Conservation (phyloP, 2,329 filamentous ascomycete genomes). For the Bipolaris gigantea region DNA sequence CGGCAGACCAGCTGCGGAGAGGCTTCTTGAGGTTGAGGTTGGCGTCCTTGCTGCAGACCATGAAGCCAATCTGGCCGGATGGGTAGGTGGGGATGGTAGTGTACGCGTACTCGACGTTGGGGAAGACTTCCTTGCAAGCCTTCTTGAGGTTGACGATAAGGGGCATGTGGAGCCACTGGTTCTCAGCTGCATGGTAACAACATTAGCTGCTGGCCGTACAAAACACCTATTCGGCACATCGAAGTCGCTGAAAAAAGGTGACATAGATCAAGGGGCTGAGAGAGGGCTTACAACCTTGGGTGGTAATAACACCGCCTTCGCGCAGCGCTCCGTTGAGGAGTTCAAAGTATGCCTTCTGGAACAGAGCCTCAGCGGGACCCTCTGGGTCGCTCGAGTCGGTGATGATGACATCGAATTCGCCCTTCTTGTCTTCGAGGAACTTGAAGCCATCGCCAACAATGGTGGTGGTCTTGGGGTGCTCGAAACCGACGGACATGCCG, state of each 20-base stretch:
- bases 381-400: slow-evolving; percentile 98
- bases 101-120: slow-evolving; percentile 96
- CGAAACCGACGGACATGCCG: slow-evolving; percentile 88
- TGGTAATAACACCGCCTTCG: slow-evolving; percentile 97
- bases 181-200: slow-evolving; percentile 70
- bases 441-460: slow-evolving; percentile 98
- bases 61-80: slow-evolving; percentile 98
- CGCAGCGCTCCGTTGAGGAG: slow-evolving; percentile 86
- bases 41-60: slow-evolving; percentile 98
- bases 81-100: slow-evolving; percentile 99
- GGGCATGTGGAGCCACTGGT: slow-evolving; percentile 96
- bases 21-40: slow-evolving; percentile 82
- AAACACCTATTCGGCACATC: slow-evolving; percentile 23
- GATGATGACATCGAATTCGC: slow-evolving; percentile 98
- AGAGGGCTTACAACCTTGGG: slow-evolving; percentile 98
- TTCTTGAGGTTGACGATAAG: slow-evolving; percentile 96
- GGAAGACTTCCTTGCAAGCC: slow-evolving; percentile 95
- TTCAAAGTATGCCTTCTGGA: slow-evolving; percentile 99
- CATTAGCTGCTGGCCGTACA: slow-evolving; percentile 28
- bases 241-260: slow-evolving; percentile 16
- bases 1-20: slow-evolving; percentile 74
- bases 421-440: slow-evolving; percentile 95
- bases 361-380: slow-evolving; percentile 91
- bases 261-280: slow-evolving; percentile 39
- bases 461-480: slow-evolving; percentile 89